These are phyloP conservation scores for Chiua sp. DNA, from an alignment of 1,284 basidiomycete genomes.

Conservation along the genomic window DNA sequence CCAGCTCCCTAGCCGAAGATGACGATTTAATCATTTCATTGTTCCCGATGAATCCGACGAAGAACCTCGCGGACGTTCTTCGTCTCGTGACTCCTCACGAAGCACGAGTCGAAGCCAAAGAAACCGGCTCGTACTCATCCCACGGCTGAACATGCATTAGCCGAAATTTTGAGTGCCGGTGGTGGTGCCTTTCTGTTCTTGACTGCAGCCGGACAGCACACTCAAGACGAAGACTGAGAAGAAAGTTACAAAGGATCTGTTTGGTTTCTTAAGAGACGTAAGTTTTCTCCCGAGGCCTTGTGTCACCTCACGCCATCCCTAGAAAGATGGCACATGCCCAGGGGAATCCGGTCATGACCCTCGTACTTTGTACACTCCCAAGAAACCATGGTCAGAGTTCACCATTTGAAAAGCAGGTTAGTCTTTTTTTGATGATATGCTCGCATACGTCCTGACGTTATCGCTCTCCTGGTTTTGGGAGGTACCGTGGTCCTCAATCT, in stretches of 20 bases:
- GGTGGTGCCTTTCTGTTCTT: conserved; percentile 54
- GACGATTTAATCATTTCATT: conserved; percentile 76
- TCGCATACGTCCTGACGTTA: neutral
- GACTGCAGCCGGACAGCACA: conserved; percentile 86
- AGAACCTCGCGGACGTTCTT: conserved; percentile 46
- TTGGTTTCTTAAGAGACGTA: conserved; percentile 86
- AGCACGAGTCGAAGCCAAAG: conserved; percentile 45
- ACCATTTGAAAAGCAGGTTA: conserved; percentile 95
- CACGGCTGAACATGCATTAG: conserved; percentile 32
- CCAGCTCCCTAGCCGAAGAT: conserved; percentile 51
- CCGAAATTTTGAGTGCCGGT: conserved; percentile 19
- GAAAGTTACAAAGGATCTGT: conserved; percentile 82
- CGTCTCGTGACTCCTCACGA: conserved; percentile 47
- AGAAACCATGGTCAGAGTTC: conserved; percentile 81
- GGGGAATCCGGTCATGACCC: conserved; percentile 92
- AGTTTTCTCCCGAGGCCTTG: conserved; percentile 22
- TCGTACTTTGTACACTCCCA: conserved; percentile 86
- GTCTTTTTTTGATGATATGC: conserved; percentile 22
- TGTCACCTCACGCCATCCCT: conserved; percentile 8
- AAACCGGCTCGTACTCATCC: conserved; percentile 35
- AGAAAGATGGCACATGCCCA: conserved; percentile 87
- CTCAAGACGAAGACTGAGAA: conserved; percentile 84
- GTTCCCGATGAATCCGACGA: conserved; percentile 64
- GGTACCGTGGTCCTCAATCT: conserved; percentile 40
- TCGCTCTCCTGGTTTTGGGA: conserved; percentile 84